phyloP scores from a whole-genome alignment of 176 grass and related monocot species.

The Cenchrus fungigraminus region DNA sequence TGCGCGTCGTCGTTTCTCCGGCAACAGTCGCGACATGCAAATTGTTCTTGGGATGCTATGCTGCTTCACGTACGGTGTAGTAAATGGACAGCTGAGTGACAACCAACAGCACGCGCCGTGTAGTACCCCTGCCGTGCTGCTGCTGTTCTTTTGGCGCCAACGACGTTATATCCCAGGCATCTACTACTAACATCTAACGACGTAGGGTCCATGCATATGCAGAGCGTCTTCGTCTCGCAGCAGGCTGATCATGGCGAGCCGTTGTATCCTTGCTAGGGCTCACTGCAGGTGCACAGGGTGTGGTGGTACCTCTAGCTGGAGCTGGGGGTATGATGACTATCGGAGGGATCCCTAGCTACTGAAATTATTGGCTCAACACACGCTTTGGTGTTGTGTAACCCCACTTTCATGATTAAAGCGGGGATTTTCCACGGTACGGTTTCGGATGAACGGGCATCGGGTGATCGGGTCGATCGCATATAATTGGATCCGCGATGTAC shows the following conservation, averaged over 20 bases:
- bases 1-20: neutral
- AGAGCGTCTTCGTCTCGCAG: neutral
- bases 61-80: slow-evolving; percentile 21
- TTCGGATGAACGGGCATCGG: neutral
- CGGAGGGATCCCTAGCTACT: neutral
- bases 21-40: slow-evolving; percentile 18
- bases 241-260: neutral
- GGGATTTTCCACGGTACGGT: slow-evolving; percentile 1
- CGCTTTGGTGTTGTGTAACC: slow-evolving; percentile 11
- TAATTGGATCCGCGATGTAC: neutral
- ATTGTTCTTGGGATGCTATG: slow-evolving; percentile 3
- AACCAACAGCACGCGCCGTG: slow-evolving; percentile 28
- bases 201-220: slow-evolving; percentile 1
- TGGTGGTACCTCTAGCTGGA: slow-evolving; percentile 2
- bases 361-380: slow-evolving; percentile 16
- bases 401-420: slow-evolving; percentile 46
- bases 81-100: slow-evolving; percentile 43
- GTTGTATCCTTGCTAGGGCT: slow-evolving; percentile 22
- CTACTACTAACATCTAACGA: neutral
- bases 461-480: neutral
- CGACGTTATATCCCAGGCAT: neutral
- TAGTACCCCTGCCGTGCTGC: neutral
- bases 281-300: slow-evolving; percentile 31
- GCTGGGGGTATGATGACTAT: neutral
- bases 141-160: slow-evolving; percentile 33